Base-by-base conservation (phyloP, 306 rosid species). In the Dalbergia cochinchinensis region DNA sequence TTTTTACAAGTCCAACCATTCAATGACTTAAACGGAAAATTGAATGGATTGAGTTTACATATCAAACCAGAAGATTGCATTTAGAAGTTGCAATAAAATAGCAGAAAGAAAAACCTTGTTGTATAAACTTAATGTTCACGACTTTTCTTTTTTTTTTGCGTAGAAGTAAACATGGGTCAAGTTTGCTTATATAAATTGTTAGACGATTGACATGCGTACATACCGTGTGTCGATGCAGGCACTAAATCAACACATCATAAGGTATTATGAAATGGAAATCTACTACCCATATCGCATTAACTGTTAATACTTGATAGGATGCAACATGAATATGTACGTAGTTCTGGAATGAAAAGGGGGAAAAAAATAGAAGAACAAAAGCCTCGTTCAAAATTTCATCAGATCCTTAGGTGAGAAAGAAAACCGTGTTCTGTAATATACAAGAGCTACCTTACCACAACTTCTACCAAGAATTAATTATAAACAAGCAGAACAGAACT, bases 171-270 rank as follows among this genome's bases (percentile, higher is more conserved):
- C 22, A 35, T 22, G 42, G 60, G 14, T n/a, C 60, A 20, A 59
- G 60, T 26, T 55, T 22, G 16, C 45, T 55, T 65, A 63, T 45
- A 55, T 44, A 80, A 44, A 44, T 34, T 54, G 53, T 76, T 37
- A 37, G 55, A 78, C 8, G 70, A 34, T 50, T 22, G 67, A 48
- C 53, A 78, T 37, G 73, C 5, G 5, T 42, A 47, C 11, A 64
- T 55, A 62, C 60, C 11, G 63, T 61, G 55, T 5, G 33, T 34
- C 15, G 16, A 71, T 8, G 51, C 8, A 51, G 57, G 48, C 9
- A 16, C 58, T 72, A 55, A 37, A 41, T 53, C 41, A 74, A 69
- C 33, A 58, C 74, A 79, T 51, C 45, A 67, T 15, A 50, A 47
- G 11, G n/a, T 20, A 20, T 20, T 20, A 20, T 75, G 59, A 69